Percentiles rank a stretch among this genome's conserved stretches.
These are phyloP conservation scores for Chaetomiaceae sp. DNA, from an alignment of 2,329 filamentous ascomycete genomes.

Conservation along the genomic window DNA sequence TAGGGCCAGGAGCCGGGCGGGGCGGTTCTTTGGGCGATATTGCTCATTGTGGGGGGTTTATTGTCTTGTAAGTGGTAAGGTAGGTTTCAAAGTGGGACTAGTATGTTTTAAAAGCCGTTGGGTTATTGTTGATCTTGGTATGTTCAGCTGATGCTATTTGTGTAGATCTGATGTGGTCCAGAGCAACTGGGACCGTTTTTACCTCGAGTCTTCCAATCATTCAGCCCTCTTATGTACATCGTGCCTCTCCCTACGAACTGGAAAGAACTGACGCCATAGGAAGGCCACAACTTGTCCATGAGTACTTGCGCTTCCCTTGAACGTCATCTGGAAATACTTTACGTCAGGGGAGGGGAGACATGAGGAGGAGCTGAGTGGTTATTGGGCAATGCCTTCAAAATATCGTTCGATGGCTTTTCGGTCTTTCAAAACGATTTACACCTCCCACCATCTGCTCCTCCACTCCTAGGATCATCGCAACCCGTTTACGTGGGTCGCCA, in stretches of 20 bases:
- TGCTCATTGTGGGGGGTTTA: slow-evolving; percentile 21
- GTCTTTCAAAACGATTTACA: no score
- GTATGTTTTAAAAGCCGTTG: background rate
- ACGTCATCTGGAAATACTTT: background rate
- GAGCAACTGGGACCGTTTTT: background rate
- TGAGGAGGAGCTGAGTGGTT: background rate
- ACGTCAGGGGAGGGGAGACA: slow-evolving; percentile 3
- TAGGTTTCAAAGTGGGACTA: background rate
- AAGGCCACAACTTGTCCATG: background rate
- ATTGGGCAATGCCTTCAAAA: background rate
- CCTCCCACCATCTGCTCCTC: no score
- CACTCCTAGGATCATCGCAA: background rate
- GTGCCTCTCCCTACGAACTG: background rate
- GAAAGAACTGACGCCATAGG: slow-evolving; percentile 1
- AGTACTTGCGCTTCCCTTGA: background rate
- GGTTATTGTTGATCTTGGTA: slow-evolving; percentile 1
- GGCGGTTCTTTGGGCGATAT: slow-evolving; percentile 24
- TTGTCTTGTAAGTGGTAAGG: background rate
- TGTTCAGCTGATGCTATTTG: background rate
- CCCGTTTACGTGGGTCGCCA: slow-evolving; percentile 4
- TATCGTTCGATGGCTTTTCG: background rate
- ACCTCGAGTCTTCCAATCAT: background rate
- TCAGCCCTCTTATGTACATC: slow-evolving; percentile 1
- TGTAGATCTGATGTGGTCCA: background rate
- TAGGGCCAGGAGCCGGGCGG: slow-evolving; percentile 21